These are phyloP conservation scores for Pythium phragmitis DNA, from an alignment of 352 stramenopile species.

Conservation along the genomic window DNA sequence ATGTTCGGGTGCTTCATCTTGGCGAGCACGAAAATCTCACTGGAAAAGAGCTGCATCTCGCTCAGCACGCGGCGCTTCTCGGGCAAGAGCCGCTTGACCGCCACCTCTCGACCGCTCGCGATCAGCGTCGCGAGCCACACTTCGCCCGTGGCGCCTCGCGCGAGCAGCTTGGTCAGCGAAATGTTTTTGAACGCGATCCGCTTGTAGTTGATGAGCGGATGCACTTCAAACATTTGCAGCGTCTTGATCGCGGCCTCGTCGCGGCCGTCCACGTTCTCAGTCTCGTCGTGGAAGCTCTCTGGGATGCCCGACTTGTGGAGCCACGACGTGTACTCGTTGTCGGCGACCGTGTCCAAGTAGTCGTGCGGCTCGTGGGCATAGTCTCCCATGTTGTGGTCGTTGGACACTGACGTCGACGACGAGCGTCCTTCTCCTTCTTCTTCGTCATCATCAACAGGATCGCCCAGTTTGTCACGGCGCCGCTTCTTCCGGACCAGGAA, in stretches of 20 bases:
- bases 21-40: conserved; percentile 67
- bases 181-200: conserved; percentile 52
- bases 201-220: conserved; percentile 53
- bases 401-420: conserved; percentile 2
- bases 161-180: conserved; percentile 44
- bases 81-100: conserved; percentile 63
- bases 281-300: conserved; percentile 18
- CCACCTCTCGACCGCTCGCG: conserved; percentile 32
- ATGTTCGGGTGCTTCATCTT: conserved; percentile 70
- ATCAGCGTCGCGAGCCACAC: conserved; percentile 67
- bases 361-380: conserved; percentile 23
- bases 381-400: conserved; percentile 2
- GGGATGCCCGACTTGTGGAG: conserved; percentile 20
- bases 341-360: conserved; percentile 24
- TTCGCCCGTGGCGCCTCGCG: conserved; percentile 56
- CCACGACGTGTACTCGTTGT: conserved; percentile 28
- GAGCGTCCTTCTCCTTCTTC: neutral
- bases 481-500: neutral
- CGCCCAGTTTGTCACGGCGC: conserved; percentile 5
- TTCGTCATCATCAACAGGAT: conserved; percentile 6
- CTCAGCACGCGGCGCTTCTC: conserved; percentile 43
- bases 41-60: conserved; percentile 73
- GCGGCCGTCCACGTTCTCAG: conserved; percentile 31
- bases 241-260: conserved; percentile 54
- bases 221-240: conserved; percentile 62